Evolutionary conservation across 345 rosid genomes (phyloP).

Genomic region (Turnera subulata): DNA sequence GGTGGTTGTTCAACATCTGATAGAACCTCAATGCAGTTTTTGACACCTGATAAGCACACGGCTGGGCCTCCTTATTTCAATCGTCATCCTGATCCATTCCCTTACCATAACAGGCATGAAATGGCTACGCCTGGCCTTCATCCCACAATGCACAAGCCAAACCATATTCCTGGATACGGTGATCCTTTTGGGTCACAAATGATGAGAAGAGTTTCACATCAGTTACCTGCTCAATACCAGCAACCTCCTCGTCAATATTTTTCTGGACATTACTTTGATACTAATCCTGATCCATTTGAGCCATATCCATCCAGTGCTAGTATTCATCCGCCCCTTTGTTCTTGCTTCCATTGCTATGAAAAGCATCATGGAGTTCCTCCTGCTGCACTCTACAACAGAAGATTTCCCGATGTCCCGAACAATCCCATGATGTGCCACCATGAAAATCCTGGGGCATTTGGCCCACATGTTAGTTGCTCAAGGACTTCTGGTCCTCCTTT

Average conservation of each 20-base stretch:
- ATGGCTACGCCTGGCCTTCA: slow-evolving; percentile 35
- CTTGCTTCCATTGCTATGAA: slow-evolving; percentile 61
- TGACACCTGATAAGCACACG: slow-evolving; percentile 41
- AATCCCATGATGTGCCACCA: slow-evolving; percentile 39
- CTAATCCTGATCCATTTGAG: slow-evolving; percentile 42
- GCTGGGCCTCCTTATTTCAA: slow-evolving; percentile 41
- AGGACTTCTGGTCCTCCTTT: slow-evolving; percentile 38
- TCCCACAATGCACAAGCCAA: slow-evolving; percentile 38
- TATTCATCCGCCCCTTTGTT: slow-evolving; percentile 55
- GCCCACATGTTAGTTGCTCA: slow-evolving; percentile 36
- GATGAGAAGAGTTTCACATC: slow-evolving; percentile 39
- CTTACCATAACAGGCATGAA: slow-evolving; percentile 36
- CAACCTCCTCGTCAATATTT: slow-evolving; percentile 42
- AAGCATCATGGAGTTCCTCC: slow-evolving; percentile 49
- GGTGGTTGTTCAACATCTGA: slow-evolving; percentile 40
- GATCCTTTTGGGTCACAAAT: slow-evolving; percentile 47
- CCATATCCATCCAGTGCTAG: slow-evolving; percentile 33
- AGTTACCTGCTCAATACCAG: slow-evolving; percentile 37
- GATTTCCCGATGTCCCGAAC: slow-evolving; percentile 42
- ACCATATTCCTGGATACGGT: slow-evolving; percentile 46
- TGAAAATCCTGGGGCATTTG: slow-evolving; percentile 42
- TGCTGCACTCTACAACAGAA: slow-evolving; percentile 35
- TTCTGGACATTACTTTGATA: slow-evolving; percentile 42
- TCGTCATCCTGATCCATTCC: slow-evolving; percentile 36
- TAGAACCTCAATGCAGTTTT: slow-evolving; percentile 41